Conservation (phyloP, 140 eudicot genomes). For the Ambrosia hybrid region DNA sequence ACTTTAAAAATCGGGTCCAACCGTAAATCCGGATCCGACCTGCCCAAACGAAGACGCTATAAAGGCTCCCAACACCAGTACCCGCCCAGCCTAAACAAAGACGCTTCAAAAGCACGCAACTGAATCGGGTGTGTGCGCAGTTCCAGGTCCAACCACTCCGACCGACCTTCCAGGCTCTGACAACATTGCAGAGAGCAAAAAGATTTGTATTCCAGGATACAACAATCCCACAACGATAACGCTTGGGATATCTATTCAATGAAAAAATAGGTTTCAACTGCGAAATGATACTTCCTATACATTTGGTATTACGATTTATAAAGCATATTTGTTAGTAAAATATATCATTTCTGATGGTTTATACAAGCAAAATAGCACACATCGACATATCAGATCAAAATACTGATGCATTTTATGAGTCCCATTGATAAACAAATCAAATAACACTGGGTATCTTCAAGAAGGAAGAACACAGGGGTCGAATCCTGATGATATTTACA, state of each 20-base stretch:
- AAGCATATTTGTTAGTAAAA: neutral
- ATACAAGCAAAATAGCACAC: neutral
- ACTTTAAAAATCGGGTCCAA: neutral
- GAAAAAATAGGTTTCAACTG: neutral
- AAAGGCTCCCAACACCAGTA: neutral
- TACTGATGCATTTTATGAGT: neutral
- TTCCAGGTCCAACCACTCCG: no score
- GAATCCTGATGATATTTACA: neutral
- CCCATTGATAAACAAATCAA: neutral
- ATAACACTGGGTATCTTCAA: neutral
- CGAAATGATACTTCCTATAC: neutral
- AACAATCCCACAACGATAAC: neutral
- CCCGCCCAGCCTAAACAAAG: neutral
- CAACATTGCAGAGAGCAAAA: neutral
- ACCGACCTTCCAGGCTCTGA: no score
- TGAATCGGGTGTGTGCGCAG: no score
- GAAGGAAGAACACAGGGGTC: neutral
- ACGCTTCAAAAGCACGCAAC: no score
- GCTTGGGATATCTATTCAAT: neutral
- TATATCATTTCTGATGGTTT: no score
- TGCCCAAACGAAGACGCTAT: neutral
- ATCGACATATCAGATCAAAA: neutral
- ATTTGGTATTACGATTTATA: neutral
- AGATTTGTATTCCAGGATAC: neutral
- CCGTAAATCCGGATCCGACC: neutral